Evolutionary conservation across 176 grass and related monocot genomes (phyloP).

Genomic region (Lolium rigidum): DNA sequence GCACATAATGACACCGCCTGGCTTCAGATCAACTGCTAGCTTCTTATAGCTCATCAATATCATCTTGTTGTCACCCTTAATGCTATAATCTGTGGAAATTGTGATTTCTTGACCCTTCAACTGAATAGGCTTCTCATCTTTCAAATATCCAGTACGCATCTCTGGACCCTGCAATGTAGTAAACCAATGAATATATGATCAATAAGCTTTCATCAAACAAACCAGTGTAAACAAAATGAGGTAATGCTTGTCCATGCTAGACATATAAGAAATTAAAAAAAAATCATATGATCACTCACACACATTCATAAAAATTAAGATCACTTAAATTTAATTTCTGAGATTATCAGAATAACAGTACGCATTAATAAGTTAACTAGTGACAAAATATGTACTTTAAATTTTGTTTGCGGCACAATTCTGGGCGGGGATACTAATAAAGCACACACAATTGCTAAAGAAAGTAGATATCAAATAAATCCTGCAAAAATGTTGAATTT

Average conservation of each 20-base stretch:
- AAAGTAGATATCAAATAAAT: neutral
- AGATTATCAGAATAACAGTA: neutral
- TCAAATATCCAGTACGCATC: slow-evolving; percentile 82
- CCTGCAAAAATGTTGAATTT: neutral
- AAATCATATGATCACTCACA: neutral
- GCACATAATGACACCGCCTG: slow-evolving; percentile 67
- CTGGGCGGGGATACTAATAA: neutral
- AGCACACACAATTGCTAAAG: neutral
- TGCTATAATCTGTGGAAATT: slow-evolving; percentile 74
- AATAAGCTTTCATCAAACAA: slow-evolving; percentile 14
- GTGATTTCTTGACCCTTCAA: slow-evolving; percentile 78
- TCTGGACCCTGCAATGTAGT: slow-evolving; percentile 65
- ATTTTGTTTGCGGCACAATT: too few species aligned
- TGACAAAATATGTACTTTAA: too few species aligned
- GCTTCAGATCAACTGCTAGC: slow-evolving; percentile 74
- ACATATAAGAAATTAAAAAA: neutral
- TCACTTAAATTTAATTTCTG: neutral
- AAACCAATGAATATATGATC: slow-evolving; percentile 10
- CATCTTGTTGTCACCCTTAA: slow-evolving; percentile 70
- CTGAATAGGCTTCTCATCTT: slow-evolving; percentile 80
- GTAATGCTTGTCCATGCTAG: neutral
- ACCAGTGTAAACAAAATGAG: slow-evolving; percentile 17
- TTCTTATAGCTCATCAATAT: slow-evolving; percentile 93
- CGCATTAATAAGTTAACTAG: too few species aligned
- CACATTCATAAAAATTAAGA: neutral